Base-by-base conservation (phyloP, 805 yeast genomes). In the Ogataea philodendri region DNA sequence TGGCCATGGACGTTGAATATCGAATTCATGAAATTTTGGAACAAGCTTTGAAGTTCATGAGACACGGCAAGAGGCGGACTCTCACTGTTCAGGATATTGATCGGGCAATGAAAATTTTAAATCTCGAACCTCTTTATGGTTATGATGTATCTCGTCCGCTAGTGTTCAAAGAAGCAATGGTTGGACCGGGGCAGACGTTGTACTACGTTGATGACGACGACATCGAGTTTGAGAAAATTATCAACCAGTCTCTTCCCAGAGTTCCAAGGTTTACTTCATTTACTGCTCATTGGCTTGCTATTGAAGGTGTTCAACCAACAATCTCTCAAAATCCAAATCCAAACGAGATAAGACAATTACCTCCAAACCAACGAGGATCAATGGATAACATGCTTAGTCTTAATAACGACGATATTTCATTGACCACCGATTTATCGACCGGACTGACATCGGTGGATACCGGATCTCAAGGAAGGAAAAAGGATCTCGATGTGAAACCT, bases 1-100 rank as follows among this genome's bases (percentile, higher is more conserved):
- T 93, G 43, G 97, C 99, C 5, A 93, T 93, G 98, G 99, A 93
- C 58, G 94, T 93, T n/a, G 99, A 93, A 64, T 93, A 94, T 59
- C 75, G 98, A 44, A 85, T 93, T 46, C 90, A 90, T 59, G 97
- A 93, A 63, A 84, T 93, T 24, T 67, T 94, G 42, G 98, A 93
- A 59, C 95, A 93, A 47, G 97, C 98, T 14, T 78, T 84, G 37
- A 93, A 93, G 60, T 90, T 90, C 62, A 93, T 90, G 90, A 74
- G 96, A 49, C 97, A 93, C 60, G 78, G 93, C 17, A 90, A 89
- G 60, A 69, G 97, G 30, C 82, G 84, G 42, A 74, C 84, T 0
- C 65, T 93, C 22, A 78, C 87, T 17, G 85, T 96, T 0, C 71
- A 74, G 28, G 98, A 93, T 62, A 76, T 93, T 26, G 78, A 81